Conservation (phyloP, 1,284 basidiomycete species). For the Cystobasidium slooffiae region DNA sequence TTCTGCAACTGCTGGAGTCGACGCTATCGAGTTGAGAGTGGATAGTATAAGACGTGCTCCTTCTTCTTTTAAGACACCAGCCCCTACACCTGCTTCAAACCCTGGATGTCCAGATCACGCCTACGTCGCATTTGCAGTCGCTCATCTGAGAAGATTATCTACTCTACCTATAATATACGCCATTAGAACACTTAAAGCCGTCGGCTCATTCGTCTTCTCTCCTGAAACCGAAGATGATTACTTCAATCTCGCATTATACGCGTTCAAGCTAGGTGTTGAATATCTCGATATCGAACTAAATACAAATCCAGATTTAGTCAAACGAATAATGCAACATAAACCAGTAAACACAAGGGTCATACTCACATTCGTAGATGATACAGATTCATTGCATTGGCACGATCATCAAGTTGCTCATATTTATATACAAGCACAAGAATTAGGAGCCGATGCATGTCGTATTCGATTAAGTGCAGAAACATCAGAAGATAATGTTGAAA, state of each 20-base stretch:
- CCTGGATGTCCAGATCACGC: constrained; percentile 33
- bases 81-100: constrained; percentile 19
- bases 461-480: background rate
- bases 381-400: constrained; percentile 12
- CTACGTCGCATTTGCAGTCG: constrained; percentile 33
- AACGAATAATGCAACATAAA: constrained; percentile 15
- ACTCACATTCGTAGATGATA: constrained; percentile 23
- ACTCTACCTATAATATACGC: constrained; percentile 37
- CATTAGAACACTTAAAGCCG: constrained; percentile 28
- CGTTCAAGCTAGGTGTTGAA: constrained; percentile 34
- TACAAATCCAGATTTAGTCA: constrained; percentile 1
- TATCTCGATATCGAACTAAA: constrained; percentile 38
- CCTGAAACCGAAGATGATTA: constrained; percentile 26
- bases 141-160: constrained; percentile 30
- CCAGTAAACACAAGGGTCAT: constrained; percentile 24
- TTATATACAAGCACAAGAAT: background rate
- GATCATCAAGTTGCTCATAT: constrained; percentile 13
- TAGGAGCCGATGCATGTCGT: constrained; percentile 20
- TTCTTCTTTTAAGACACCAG: constrained; percentile 20
- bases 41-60: constrained; percentile 22
- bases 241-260: constrained; percentile 20
- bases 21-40: constrained; percentile 39
- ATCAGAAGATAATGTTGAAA: constrained; percentile 7
- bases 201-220: constrained; percentile 21
- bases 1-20: constrained; percentile 29